Evolutionary conservation across 2,329 filamentous ascomycete genomes (phyloP).

Genomic region (Trichoderma arundinaceum): DNA sequence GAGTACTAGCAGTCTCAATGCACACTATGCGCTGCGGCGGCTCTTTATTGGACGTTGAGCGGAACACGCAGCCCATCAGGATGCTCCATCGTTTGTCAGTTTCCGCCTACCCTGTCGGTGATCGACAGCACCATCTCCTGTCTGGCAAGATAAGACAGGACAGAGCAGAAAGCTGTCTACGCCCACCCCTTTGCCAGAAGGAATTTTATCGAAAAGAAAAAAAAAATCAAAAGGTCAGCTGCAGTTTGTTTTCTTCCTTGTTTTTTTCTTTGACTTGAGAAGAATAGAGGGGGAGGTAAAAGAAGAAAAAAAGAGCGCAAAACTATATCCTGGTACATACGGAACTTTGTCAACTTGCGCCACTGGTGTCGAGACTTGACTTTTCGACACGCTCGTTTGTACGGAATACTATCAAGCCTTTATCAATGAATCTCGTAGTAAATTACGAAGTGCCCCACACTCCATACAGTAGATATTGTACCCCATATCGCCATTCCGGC

Average conservation of each 20-base stretch:
- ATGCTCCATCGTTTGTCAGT: neutral
- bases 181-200: slow-evolving; percentile 2
- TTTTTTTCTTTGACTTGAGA: neutral
- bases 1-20: neutral
- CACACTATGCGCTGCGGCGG: no score
- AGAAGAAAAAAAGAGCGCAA: neutral
- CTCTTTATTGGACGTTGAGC: neutral
- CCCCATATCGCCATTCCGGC: no score
- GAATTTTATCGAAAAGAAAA: neutral
- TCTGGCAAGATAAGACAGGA: slow-evolving; percentile 2
- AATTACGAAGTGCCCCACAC: no score
- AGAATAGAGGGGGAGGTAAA: no score
- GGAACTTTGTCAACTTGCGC: neutral
- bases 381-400: no score
- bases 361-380: neutral
- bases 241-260: neutral
- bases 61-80: neutral
- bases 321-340: neutral
- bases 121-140: slow-evolving; percentile 20
- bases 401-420: no score
- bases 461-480: no score
- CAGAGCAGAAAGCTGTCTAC: no score
- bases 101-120: slow-evolving; percentile 10
- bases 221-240: slow-evolving; percentile 2
- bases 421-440: no score